Evolutionary conservation across 371 early-diverging fungal species (phyloP), one percentile per base, ranked within the genome.

Genomic region (Lichtheimia hyalospora): DNA sequence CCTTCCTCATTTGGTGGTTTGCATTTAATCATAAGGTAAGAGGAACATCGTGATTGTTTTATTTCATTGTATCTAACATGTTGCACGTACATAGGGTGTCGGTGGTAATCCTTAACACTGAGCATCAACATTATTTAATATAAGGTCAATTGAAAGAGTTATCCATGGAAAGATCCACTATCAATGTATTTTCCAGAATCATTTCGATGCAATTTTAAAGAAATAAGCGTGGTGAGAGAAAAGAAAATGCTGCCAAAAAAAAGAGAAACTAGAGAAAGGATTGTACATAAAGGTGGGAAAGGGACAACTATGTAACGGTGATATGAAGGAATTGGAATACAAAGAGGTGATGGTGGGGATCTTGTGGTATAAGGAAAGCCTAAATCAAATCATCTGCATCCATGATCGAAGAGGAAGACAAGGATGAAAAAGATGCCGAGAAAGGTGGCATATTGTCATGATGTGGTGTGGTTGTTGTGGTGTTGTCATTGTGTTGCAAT

Each of bases 1-100:
- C 74, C 18, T 43, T 77, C 43, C 51, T 77, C n/a, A 50, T 71
- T 40, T 71, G 70, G 70, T 70, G 70, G 70, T 70, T 70, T 41
- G 67, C 48, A 7, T 66, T 70, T 53, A 61, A 64, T 27, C 66
- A 66, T 34, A 54, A 54, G 56, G 66, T 66, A 49, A 28, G 1
- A 34, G 8, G 27, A 27, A 34, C 5, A 1, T 8, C 34, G 2
- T 1, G 5, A 1, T 34, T 15, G 10, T 42, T 51, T n/a, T 6
- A 10, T 16, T 28, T n/a, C 28, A 21, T 5, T 14, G 14, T 15
- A 15, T 5, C 10, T 51, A 25, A 48, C 46, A 39, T 41, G 10
- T 21, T 25, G 23, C 16, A 57, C 10, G 7, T 54, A 34, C 2
- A 18, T 59, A 64, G 64, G 64, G 64, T 40, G 64, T 64, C 24